These are phyloP conservation scores for Deuterostichococcus epilithicus DNA, from an alignment of 139 green algal species.

Conservation along the genomic window DNA sequence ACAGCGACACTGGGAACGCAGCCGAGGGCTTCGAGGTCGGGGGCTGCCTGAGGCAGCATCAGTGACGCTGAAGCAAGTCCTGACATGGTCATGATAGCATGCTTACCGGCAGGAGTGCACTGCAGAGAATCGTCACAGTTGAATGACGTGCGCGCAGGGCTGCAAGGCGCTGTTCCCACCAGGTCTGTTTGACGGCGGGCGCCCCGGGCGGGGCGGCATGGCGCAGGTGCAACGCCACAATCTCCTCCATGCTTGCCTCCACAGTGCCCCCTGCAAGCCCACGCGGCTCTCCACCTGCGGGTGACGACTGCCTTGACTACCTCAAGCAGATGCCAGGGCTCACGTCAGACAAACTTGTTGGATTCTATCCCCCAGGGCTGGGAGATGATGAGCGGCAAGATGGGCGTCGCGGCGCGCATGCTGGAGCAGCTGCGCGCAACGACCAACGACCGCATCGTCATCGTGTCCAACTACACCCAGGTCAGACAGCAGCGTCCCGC, in stretches of 20 bases:
- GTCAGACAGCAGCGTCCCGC: too few species aligned
- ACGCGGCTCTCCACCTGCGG: too few species aligned
- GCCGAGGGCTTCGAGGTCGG: slow-evolving; percentile 67
- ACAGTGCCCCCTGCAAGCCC: too few species aligned
- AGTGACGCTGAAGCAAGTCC: too few species aligned
- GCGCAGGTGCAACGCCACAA: too few species aligned
- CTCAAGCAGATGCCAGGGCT: too few species aligned
- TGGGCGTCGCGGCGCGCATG: slow-evolving; percentile 80
- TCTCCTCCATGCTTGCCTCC: too few species aligned
- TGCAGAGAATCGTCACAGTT: neutral
- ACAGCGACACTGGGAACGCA: slow-evolving; percentile 21
- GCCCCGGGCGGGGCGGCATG: slow-evolving; percentile 52
- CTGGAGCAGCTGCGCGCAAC: slow-evolving; percentile 71
- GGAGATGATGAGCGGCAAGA: slow-evolving; percentile 76
- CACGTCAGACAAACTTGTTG: too few species aligned
- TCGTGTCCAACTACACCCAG: slow-evolving; percentile 90
- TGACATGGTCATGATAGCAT: too few species aligned
- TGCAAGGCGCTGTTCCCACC: slow-evolving; percentile 73
- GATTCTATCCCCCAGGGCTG: slow-evolving; percentile 63
- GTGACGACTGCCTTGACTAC: too few species aligned
- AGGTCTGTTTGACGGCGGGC: slow-evolving; percentile 77
- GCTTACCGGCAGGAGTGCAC: too few species aligned
- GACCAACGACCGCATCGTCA: slow-evolving; percentile 84
- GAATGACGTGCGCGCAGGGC: slow-evolving; percentile 16
- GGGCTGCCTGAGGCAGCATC: neutral